Base-by-base conservation (phyloP, 208 protist species). In the Leishmania arabica region DNA sequence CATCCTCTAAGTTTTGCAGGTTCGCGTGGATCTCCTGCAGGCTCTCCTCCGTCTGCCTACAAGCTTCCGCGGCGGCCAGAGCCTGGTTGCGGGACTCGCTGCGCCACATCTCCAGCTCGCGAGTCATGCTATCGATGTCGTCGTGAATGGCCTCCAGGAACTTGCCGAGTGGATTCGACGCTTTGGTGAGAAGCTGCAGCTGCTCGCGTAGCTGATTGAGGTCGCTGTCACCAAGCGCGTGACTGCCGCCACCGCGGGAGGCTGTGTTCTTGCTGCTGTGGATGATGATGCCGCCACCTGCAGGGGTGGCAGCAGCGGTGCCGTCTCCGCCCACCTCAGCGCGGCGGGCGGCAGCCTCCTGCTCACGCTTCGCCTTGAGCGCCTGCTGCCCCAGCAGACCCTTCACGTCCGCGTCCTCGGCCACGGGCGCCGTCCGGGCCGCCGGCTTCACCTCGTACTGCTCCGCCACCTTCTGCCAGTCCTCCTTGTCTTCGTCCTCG, bases 41-140 rank as follows among this genome's bases (percentile, higher is more conserved):
- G 78, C 90, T 94, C 80, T 96, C 93, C 81, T 91, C 89, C 71
- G 95, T 98, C 83, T 95, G 90, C 40, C 93, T 91, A 17, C 86
- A 85, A 0, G 95, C 95, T 64, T 98, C 93, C 11, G 90, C 84
- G 1, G 95, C 95, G 34, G 93, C 93, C 31, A 96, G 77, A 15
- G 90, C 89, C 83, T 98, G 95, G 54, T 72, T 95, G 53, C 95
- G 92, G 51, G 95, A 90, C 86, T 98, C 93, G 40, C 89, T 92
- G 53, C 95, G 90, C 95, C 95, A 98, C 93, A 95, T 96, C 75
- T 98, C 95, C 47, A 98, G 79, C 84, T 98, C 95, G 7, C 95
- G 88, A 19, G 86, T 83, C 95, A 98, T 98, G 75, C 90, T 96
- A 54, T 98, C 95, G 77, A 98, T 92, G 77, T 98, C 95, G 69